These are phyloP conservation scores for Myotisia sp. DNA, from an alignment of 2,329 filamentous ascomycete species.

Conservation along the genomic window DNA sequence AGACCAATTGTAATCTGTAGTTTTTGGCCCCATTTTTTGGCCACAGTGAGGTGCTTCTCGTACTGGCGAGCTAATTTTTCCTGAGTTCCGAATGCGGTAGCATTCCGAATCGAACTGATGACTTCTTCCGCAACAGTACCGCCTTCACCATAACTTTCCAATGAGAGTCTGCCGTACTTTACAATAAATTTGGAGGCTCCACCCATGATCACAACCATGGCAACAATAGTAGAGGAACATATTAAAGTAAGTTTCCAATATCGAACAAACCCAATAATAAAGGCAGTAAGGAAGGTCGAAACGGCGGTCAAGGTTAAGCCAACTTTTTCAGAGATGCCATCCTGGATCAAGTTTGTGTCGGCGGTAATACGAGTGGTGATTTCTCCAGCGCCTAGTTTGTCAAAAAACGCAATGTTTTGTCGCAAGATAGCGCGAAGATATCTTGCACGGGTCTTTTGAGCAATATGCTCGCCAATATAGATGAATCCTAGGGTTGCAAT, in stretches of 20 bases:
- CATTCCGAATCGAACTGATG: conserved; percentile 81
- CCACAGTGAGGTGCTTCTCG: conserved; percentile 56
- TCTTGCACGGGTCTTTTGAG: conserved; percentile 61
- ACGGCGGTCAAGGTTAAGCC: conserved; percentile 60
- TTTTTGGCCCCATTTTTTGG: conserved; percentile 62
- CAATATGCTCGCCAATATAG: conserved; percentile 67
- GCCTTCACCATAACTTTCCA: conserved; percentile 68
- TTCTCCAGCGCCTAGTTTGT: conserved; percentile 83
- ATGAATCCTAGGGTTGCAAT: conserved; percentile 79
- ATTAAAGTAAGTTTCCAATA: conserved; percentile 92
- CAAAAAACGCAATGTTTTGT: conserved; percentile 86
- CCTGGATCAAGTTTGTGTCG: conserved; percentile 85
- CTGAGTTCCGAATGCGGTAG: conserved; percentile 84
- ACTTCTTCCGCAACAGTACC: conserved; percentile 89
- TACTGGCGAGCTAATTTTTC: conserved; percentile 82
- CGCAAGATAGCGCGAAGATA: conserved; percentile 73
- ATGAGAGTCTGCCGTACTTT: conserved; percentile 62
- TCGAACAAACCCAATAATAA: conserved; percentile 77
- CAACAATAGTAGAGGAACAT: conserved; percentile 64
- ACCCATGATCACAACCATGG: conserved; percentile 65
- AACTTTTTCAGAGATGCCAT: conserved; percentile 84
- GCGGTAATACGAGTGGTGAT: conserved; percentile 89
- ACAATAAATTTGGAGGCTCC: conserved; percentile 59
- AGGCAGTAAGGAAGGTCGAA: conserved; percentile 74
- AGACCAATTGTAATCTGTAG: conserved; percentile 57